Conservation (phyloP, 306 rosid species). For the Dicorynia guianensis region DNA sequence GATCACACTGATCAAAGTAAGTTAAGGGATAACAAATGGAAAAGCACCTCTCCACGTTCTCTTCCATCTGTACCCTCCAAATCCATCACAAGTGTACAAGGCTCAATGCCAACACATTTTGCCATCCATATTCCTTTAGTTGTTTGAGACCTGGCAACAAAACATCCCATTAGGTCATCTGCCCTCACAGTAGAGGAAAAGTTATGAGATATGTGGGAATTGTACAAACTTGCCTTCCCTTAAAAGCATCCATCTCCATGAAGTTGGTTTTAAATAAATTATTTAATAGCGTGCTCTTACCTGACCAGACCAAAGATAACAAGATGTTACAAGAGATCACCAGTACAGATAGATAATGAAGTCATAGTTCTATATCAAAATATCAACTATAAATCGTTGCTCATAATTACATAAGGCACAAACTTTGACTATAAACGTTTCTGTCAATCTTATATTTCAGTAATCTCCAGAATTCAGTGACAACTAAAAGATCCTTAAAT, state of each 20-base stretch:
- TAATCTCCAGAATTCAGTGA: constrained; percentile 20
- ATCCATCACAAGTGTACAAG: constrained; percentile 95
- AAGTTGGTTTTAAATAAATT: constrained; percentile 74
- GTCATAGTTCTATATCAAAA: constrained; percentile 8
- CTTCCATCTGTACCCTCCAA: constrained; percentile 98
- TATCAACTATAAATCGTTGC: constrained; percentile 16
- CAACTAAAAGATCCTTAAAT: constrained; percentile 27
- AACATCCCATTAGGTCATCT: constrained; percentile 1
- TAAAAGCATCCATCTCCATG: constrained; percentile 94
- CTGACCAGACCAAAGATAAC: constrained; percentile 53
- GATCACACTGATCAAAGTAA: not conserved
- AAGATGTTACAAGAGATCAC: constrained; percentile 28
- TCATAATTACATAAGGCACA: not conserved
- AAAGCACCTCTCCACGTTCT: constrained; percentile 93
- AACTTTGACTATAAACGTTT: constrained; percentile 10
- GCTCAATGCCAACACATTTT: constrained; percentile 80
- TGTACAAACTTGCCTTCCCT: constrained; percentile 72
- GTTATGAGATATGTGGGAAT: constrained; percentile 17
- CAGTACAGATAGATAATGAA: not conserved
- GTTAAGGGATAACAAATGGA: constrained; percentile 1
- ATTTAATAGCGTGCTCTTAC: constrained; percentile 90
- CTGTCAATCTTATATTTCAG: not conserved
- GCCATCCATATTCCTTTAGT: constrained; percentile 97
- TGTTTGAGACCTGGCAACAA: constrained; percentile 84
- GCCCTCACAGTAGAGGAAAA: not conserved